A percentile compares a stretch with the other conserved stretches of the same genome.
Evolutionary conservation across 2,329 filamentous ascomycete genomes (phyloP).

Genomic region (Chrysoporthe deuterocubensis): DNA sequence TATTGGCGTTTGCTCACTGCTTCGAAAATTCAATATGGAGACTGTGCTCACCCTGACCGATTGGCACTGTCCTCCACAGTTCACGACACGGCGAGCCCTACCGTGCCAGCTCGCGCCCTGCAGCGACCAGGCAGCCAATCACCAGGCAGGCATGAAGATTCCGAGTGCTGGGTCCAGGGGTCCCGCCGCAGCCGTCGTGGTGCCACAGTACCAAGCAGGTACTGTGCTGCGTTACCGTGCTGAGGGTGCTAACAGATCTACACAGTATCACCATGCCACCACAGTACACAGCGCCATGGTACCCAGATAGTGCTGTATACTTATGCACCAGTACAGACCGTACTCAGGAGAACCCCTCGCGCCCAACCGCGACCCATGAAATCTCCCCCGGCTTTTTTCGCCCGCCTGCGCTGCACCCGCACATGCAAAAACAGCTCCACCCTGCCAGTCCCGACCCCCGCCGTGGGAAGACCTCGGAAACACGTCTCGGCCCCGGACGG

Average conservation of each 20-base stretch:
- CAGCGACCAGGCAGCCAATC: neutral
- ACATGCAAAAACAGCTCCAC: constrained; percentile 4
- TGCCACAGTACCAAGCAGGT: neutral
- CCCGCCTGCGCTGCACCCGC: neutral
- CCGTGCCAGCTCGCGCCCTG: neutral
- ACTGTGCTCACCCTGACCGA: neutral
- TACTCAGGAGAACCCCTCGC: too few relatives aligned
- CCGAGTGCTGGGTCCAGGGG: neutral
- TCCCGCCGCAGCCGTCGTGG: neutral
- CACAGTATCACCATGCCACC: neutral
- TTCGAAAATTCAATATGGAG: constrained; percentile 14
- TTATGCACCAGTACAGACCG: neutral
- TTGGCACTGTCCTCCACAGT: constrained; percentile 3
- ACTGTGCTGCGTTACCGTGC: neutral
- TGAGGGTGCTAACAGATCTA: neutral
- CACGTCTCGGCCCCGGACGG: constrained; percentile 9
- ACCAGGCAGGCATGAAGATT: neutral
- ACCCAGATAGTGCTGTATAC: neutral
- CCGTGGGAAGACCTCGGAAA: constrained; percentile 7
- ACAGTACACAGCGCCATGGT: neutral
- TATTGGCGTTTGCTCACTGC: neutral
- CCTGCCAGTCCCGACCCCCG: neutral
- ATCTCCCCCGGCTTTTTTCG: too few relatives aligned
- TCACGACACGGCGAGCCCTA: neutral
- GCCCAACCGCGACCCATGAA: too few relatives aligned